phyloP scores from a whole-genome alignment of 352 stramenopile species.

The Globisporangium uncinulatum region DNA sequence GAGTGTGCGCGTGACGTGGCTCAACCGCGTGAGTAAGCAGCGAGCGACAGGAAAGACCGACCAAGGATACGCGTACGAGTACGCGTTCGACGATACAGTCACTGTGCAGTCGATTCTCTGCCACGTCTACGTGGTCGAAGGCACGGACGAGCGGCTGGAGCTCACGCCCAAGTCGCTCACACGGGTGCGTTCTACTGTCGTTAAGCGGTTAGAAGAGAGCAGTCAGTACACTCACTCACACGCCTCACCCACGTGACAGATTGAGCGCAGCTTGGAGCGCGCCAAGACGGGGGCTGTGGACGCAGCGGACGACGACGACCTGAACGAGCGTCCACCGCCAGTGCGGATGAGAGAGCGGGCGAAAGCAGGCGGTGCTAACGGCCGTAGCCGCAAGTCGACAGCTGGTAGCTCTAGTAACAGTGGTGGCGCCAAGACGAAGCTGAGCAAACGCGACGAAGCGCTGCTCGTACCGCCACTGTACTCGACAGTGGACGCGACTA shows the following conservation, averaged over 20 bases:
- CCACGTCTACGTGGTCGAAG: slow-evolving; percentile 55
- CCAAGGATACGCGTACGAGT: slow-evolving; percentile 39
- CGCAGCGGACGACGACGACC: slow-evolving; percentile 29
- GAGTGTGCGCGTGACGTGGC: slow-evolving; percentile 53
- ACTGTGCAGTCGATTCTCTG: slow-evolving; percentile 67
- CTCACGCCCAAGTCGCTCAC: slow-evolving; percentile 59
- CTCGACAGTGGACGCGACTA: slow-evolving; percentile 30
- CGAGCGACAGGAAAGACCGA: too few species aligned
- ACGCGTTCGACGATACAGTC: slow-evolving; percentile 56
- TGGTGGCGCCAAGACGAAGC: slow-evolving; percentile 10
- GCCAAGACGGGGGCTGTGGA: slow-evolving; percentile 22
- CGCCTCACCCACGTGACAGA: background rate
- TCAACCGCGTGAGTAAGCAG: slow-evolving; percentile 29
- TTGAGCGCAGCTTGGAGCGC: slow-evolving; percentile 32
- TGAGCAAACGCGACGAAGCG: slow-evolving; percentile 28
- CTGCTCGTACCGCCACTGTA: slow-evolving; percentile 51
- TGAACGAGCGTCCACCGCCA: slow-evolving; percentile 48
- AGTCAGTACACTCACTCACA: too few species aligned
- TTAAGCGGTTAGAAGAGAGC: too few species aligned
- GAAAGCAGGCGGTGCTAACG: slow-evolving; percentile 4
- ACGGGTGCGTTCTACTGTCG: slow-evolving; percentile 22
- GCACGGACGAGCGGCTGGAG: slow-evolving; percentile 30
- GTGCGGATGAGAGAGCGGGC: slow-evolving; percentile 19
- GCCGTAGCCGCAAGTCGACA: background rate
- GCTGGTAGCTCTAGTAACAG: slow-evolving; percentile 5